Conservation (phyloP, 176 grass and related monocot species). For the Triticum urartu region DNA sequence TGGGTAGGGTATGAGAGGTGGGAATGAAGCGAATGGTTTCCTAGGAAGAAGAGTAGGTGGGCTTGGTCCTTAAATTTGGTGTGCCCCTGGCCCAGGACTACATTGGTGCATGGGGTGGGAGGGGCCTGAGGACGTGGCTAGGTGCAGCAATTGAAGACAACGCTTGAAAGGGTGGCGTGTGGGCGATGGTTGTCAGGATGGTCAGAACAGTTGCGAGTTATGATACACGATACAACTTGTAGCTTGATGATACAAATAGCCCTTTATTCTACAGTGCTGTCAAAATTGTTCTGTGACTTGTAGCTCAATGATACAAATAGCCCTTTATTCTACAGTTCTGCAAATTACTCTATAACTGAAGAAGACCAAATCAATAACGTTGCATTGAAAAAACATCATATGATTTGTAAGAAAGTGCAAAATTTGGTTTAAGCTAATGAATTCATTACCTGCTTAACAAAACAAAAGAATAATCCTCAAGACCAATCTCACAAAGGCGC, state of each 20-base stretch:
- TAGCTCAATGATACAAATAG: neutral
- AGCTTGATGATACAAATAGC: neutral
- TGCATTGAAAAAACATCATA: constrained; percentile 1
- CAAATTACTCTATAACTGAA: neutral
- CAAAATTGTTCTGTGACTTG: neutral
- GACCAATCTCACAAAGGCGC: constrained; percentile 93
- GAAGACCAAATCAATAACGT: neutral
- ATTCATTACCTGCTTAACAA: constrained; percentile 72
- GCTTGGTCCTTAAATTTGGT: neutral
- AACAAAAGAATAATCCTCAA: constrained; percentile 98
- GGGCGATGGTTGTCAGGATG: neutral
- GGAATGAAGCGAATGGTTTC: neutral
- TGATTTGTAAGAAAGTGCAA: neutral
- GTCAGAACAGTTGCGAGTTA: neutral
- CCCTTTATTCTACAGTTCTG: neutral
- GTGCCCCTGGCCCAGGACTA: neutral
- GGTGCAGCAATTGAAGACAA: neutral
- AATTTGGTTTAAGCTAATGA: constrained; percentile 9
- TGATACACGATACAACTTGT: neutral
- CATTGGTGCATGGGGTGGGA: neutral
- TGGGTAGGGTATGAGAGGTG: neutral
- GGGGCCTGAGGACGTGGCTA: neutral
- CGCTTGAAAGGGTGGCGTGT: neutral
- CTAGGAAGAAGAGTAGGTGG: neutral
- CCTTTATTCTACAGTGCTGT: neutral